Conservation (phyloP, 2,329 filamentous ascomycete genomes). For the Ophiognomonia clavigignenti-juglandacearum region DNA sequence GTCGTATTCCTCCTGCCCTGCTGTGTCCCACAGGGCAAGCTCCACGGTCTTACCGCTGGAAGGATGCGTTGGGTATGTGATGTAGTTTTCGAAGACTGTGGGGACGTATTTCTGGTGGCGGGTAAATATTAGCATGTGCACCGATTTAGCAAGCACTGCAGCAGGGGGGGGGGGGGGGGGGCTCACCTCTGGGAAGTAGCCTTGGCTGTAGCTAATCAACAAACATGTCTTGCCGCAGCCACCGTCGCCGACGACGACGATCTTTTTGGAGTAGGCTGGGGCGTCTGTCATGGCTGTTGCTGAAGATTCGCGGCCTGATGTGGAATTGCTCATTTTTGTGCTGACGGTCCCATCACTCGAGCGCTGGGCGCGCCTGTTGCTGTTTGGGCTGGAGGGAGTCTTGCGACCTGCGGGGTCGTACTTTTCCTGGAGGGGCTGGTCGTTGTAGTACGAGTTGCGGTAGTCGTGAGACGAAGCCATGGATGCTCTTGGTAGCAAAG, state of each 20-base stretch:
- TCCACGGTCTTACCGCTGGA: slow-evolving; percentile 91
- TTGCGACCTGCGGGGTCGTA: slow-evolving; percentile 27
- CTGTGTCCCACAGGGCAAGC: slow-evolving; percentile 96
- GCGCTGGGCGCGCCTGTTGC: slow-evolving; percentile 49
- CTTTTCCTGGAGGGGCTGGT: slow-evolving; percentile 32
- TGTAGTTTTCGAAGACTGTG: slow-evolving; percentile 99
- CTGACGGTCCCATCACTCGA: slow-evolving; percentile 88
- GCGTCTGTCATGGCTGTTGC: slow-evolving; percentile 85
- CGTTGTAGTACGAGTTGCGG: slow-evolving; percentile 49
- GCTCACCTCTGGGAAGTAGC: slow-evolving; percentile 94
- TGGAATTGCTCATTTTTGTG: slow-evolving; percentile 73
- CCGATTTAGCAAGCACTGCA: neutral
- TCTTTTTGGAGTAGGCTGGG: slow-evolving; percentile 96
- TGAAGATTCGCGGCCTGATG: slow-evolving; percentile 65
- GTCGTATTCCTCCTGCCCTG: slow-evolving; percentile 98
- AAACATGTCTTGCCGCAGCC: slow-evolving; percentile 98
- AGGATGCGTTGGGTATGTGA: slow-evolving; percentile 89
- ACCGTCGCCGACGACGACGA: slow-evolving; percentile 96
- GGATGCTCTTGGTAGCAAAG: slow-evolving; percentile 17
- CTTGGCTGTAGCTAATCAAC: slow-evolving; percentile 97
- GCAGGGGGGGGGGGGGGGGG: neutral
- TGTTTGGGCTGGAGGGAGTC: slow-evolving; percentile 12
- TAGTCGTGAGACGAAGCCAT: slow-evolving; percentile 51
- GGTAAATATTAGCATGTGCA: neutral
- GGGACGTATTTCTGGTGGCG: slow-evolving; percentile 89